Percentiles rank a stretch among this genome's conserved stretches.
These are phyloP conservation scores for Penicillium ochrochloron DNA, from an alignment of 495 filamentous ascomycete species.

Conservation along the genomic window DNA sequence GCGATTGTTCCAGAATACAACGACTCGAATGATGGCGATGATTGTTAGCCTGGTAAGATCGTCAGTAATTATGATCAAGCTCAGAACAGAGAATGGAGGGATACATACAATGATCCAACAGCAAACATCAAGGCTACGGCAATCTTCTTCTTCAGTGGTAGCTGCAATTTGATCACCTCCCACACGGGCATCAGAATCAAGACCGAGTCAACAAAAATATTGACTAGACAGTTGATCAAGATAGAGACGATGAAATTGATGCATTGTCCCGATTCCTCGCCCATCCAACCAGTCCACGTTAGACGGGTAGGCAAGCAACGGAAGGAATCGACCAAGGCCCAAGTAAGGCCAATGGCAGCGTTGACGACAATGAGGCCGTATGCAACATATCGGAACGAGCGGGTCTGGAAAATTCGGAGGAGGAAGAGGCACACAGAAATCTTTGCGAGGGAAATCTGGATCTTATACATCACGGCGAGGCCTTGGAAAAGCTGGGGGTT, in stretches of 20 bases:
- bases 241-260: conserved; percentile 35
- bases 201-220: conserved; percentile 37
- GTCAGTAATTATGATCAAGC: background rate
- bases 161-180: conserved; percentile 36
- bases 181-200: conserved; percentile 38
- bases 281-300: conserved; percentile 38
- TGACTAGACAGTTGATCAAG: conserved; percentile 36
- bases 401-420: conserved; percentile 44
- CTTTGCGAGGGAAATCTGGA: conserved; percentile 49
- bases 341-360: conserved; percentile 36
- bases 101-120: conserved; percentile 37
- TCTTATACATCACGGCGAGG: conserved; percentile 37
- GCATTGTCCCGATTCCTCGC: conserved; percentile 28
- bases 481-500: conserved; percentile 33
- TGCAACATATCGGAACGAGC: conserved; percentile 35
- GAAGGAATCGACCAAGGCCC: conserved; percentile 36
- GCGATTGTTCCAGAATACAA: conserved; percentile 37
- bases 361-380: conserved; percentile 41
- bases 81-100: background rate
- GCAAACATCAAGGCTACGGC: conserved; percentile 41
- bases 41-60: conserved; percentile 11
- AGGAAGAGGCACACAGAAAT: conserved; percentile 57
- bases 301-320: conserved; percentile 41
- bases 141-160: conserved; percentile 37
- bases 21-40: conserved; percentile 36